Evolutionary conservation across 352 stramenopile species (phyloP), one percentile per base, ranked within the genome.

Genomic region (Phytopythium aichiense): DNA sequence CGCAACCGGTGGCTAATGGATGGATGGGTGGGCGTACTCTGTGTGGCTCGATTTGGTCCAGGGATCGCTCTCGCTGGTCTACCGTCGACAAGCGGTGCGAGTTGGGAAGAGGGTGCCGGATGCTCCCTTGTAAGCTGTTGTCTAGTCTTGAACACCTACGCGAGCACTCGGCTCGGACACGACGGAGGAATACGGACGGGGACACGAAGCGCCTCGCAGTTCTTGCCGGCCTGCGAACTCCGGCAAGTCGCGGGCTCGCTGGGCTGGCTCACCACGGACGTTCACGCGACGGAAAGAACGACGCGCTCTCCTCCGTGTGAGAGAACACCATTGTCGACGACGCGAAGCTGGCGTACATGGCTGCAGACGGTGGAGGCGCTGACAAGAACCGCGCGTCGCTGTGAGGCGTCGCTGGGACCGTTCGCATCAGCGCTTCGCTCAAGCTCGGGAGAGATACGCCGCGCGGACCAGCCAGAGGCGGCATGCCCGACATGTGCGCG

Each of bases 401-500:
- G 2, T 57, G 51, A 6, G 51, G 61, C 40, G 69, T 61, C 7
- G 59, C 35, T 7, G 71, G 73, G 15, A 79, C 65, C 4, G 71
- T 65, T 11, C 73, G 73, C 46, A 75, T 64, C 16, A 81, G 61
- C 30, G 68, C 73, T 46, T 81, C 73, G 35, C 78, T 81, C 23
- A 81, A 49, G 22, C 73, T 81, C 25, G 73, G 73, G 2, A 81
- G 54, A 7, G 51, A 20, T 11, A 18, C 22, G 4, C 30, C 31
- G 7, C 51, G 31, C 13, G 51, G 30, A 13, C 28, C 51, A 57
- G 35, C 18, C 15, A 57, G 16, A 18, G 30, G 51, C 28, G 51
- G 35, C 20, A 23, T 23, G 35, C 22, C 8, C 2, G 30, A 22
- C 30, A 23, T 28, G 2, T 45, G 28, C 2, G 28, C 13, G 30